Percentiles rank a stretch among this genome's conserved stretches.
phyloP scores from a whole-genome alignment of 208 protist genomes.

The Jaenimonas drosophilae region DNA sequence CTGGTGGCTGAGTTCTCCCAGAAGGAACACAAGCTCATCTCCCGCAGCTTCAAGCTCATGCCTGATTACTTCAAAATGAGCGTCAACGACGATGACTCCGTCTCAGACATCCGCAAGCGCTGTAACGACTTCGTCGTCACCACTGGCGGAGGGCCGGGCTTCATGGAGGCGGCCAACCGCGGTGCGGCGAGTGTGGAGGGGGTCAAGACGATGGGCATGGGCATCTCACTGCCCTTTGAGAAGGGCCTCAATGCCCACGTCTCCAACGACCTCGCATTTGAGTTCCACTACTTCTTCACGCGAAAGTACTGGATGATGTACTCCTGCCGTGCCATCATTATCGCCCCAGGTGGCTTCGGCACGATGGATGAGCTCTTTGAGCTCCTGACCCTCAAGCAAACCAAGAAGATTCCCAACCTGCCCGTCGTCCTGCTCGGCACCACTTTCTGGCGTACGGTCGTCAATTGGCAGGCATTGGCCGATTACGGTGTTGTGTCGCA shows the following conservation, averaged over 20 bases:
- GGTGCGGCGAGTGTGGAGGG: slow-evolving; percentile 65
- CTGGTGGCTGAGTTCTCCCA: slow-evolving; percentile 56
- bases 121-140: slow-evolving; percentile 76
- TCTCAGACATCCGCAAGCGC: slow-evolving; percentile 8
- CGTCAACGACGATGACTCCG: slow-evolving; percentile 15
- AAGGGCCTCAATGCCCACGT: slow-evolving; percentile 88
- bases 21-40: slow-evolving; percentile 31
- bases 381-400: slow-evolving; percentile 86
- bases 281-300: slow-evolving; percentile 94
- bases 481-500: slow-evolving; percentile 85
- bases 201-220: slow-evolving; percentile 85
- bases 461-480: slow-evolving; percentile 84
- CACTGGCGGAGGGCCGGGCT: slow-evolving; percentile 87
- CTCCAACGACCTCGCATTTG: slow-evolving; percentile 78
- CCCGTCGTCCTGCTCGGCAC: slow-evolving; percentile 81
- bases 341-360: slow-evolving; percentile 87
- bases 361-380: slow-evolving; percentile 91
- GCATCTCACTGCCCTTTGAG: slow-evolving; percentile 90
- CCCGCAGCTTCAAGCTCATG: slow-evolving; percentile 34
- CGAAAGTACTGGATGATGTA: slow-evolving; percentile 95
- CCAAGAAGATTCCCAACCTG: slow-evolving; percentile 76
- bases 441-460: slow-evolving; percentile 80
- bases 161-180: slow-evolving; percentile 92
- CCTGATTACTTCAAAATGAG: slow-evolving; percentile 73
- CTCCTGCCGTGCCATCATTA: slow-evolving; percentile 82